Conservation (phyloP, 116 monocot genomes). For the Dioscorea cayenensis region DNA sequence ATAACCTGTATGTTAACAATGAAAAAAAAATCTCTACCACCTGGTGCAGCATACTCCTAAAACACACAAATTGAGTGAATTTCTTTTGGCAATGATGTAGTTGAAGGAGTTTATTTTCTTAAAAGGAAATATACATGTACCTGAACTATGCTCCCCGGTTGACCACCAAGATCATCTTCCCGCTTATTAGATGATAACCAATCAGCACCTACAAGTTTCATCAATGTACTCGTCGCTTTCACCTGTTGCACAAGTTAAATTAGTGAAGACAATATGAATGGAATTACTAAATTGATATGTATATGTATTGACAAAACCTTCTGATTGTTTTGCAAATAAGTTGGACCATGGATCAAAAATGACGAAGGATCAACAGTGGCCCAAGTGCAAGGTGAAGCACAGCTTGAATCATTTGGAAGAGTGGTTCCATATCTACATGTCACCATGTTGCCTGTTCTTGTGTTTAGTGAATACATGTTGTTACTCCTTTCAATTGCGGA, state of each 20-base stretch:
- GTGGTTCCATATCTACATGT: too few relatives aligned
- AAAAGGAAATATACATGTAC: conserved; percentile 5
- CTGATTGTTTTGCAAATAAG: conserved; percentile 51
- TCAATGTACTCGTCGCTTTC: conserved; percentile 46
- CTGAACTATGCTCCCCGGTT: conserved; percentile 61
- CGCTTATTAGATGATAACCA: conserved; percentile 68
- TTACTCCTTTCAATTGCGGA: too few relatives aligned
- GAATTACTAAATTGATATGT: too few relatives aligned
- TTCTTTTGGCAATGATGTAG: neutral
- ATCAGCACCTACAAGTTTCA: conserved; percentile 71
- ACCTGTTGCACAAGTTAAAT: conserved; percentile 18
- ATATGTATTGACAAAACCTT: conserved; percentile 24
- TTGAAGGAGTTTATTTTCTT: neutral
- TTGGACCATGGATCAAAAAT: conserved; percentile 56
- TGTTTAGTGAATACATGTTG: too few relatives aligned
- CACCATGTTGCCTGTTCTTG: too few relatives aligned
- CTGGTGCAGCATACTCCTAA: conserved; percentile 47
- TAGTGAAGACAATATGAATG: too few relatives aligned
- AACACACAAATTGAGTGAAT: neutral
- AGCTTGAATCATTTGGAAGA: too few relatives aligned
- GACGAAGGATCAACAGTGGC: conserved; percentile 42
- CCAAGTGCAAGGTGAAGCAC: too few relatives aligned
- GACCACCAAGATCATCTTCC: conserved; percentile 64
- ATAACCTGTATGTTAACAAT: conserved; percentile 63
- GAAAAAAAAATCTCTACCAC: conserved; percentile 54